Conservation (phyloP, 192 early-diverging fungal species). For the Rhizophagus sp. region DNA sequence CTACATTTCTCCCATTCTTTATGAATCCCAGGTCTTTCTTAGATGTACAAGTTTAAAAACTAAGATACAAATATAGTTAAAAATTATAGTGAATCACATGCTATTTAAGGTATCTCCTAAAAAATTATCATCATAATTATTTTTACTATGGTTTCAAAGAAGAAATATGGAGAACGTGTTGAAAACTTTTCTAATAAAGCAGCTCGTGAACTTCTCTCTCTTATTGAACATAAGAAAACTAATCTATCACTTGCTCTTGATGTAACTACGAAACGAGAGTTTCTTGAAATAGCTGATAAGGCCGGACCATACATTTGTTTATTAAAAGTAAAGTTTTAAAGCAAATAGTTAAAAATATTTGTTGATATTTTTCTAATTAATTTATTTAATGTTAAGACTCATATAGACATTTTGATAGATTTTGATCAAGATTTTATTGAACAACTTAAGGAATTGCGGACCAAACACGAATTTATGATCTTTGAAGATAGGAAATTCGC, state of each 20-base stretch:
- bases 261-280: slow-evolving; percentile 83
- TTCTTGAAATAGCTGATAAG: slow-evolving; percentile 83
- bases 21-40: neutral
- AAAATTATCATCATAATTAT: neutral
- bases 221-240: slow-evolving; percentile 88
- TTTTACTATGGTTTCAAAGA: neutral
- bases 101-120: too few species aligned
- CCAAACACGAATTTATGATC: slow-evolving; percentile 93
- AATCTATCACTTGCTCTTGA: slow-evolving; percentile 93
- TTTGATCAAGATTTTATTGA: slow-evolving; percentile 86
- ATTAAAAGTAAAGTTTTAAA: slow-evolving; percentile 67
- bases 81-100: neutral
- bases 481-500: slow-evolving; percentile 99
- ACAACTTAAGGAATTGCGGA: slow-evolving; percentile 70
- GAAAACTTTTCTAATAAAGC: slow-evolving; percentile 71
- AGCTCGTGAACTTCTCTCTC: slow-evolving; percentile 69
- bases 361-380: neutral
- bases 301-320: slow-evolving; percentile 95
- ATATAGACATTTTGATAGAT: slow-evolving; percentile 92
- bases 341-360: neutral
- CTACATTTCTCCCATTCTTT: neutral
- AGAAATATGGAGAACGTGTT: slow-evolving; percentile 68
- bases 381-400: slow-evolving; percentile 59
- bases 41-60: neutral
- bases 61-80: neutral